phyloP scores from a whole-genome alignment of 1,284 basidiomycete genomes.

The Sporisorium sorghi region DNA sequence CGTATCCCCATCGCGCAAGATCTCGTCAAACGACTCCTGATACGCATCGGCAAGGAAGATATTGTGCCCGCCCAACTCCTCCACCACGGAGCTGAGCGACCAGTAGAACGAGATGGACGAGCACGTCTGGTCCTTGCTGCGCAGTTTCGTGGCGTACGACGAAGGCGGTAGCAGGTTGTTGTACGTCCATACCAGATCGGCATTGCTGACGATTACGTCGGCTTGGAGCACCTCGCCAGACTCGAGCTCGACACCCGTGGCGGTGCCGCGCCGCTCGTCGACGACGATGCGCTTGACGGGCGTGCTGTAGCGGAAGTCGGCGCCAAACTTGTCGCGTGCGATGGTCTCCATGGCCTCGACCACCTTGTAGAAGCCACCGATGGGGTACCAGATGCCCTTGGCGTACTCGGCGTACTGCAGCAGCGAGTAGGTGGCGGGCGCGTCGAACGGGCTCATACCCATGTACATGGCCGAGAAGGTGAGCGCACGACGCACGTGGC shows the following conservation, averaged over 20 bases:
- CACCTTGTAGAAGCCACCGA: constrained; percentile 73
- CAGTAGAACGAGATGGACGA: constrained; percentile 74
- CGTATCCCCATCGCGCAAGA: constrained; percentile 72
- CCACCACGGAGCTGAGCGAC: constrained; percentile 71
- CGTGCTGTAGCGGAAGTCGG: constrained; percentile 70
- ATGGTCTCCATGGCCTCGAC: constrained; percentile 71
- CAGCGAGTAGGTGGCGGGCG: constrained; percentile 73
- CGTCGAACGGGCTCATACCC: constrained; percentile 73
- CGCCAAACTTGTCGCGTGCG: constrained; percentile 70
- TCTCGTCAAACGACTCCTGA: constrained; percentile 72
- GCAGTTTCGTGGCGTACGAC: constrained; percentile 63
- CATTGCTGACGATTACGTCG: constrained; percentile 73
- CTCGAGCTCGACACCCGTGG: constrained; percentile 71
- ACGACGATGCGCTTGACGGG: constrained; percentile 70
- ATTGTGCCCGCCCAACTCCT: constrained; percentile 72
- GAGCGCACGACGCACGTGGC: constrained; percentile 69
- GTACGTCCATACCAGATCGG: constrained; percentile 73
- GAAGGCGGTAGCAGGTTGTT: constrained; percentile 70
- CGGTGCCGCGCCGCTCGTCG: constrained; percentile 30
- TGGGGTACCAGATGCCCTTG: constrained; percentile 73
- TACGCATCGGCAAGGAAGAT: constrained; percentile 70
- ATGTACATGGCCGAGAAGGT: constrained; percentile 57
- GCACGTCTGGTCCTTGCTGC: constrained; percentile 70
- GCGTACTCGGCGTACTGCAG: constrained; percentile 74
- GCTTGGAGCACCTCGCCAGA: constrained; percentile 71